Base-by-base conservation (phyloP, 805 yeast species). In the Yarrowia sp. region DNA sequence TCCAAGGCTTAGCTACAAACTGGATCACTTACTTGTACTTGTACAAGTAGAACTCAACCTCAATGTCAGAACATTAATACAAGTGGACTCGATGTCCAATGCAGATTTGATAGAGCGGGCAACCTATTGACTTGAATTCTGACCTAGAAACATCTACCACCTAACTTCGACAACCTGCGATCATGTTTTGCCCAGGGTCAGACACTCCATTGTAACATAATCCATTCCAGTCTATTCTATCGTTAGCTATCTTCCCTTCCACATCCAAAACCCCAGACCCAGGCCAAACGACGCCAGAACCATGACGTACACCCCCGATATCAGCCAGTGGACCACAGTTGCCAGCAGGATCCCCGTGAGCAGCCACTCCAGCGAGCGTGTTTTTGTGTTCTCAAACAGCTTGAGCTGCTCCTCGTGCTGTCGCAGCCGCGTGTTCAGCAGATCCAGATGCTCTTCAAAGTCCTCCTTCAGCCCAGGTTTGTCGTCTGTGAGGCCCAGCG, bases 341-440 rank as follows among this genome's bases (percentile, higher is more conserved):
- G 51, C 51, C 12, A 44, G 35, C 16, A 44, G 24, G 2, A 44
- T 44, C 51, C 51, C 51, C 16, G 51, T 44, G 4, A 44, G 24
- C n/a, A 44, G 24, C 51, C 51, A 44, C 35, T 44, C 51, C 14
- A 44, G n/a, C 12, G 51, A 44, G n/a, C 51, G 33, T 12, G 51
- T 44, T 3, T 31, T 5, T 7, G 51, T 44, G 35, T 10, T 25
- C 7, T 44, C 35, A 18, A 27, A 44, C 27, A 8, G 35, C 35
- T 44, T 44, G n/a, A 44, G 35, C 24, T 27, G 33, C 13, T 44
- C 24, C 14, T 44, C 51, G 13, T 44, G 51, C 25, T 44, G 51
- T 18, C 33, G 5, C 25, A 44, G 16, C 12, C 24, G 16, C 16
- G 31, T 4, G n/a, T 44, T 44, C 8, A 44, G 33, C 24, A 44